Evolutionary conservation across 2,329 filamentous ascomycete genomes (phyloP), one percentile per base, ranked within the genome.

Genomic region (Aureobasidium subglaciale): DNA sequence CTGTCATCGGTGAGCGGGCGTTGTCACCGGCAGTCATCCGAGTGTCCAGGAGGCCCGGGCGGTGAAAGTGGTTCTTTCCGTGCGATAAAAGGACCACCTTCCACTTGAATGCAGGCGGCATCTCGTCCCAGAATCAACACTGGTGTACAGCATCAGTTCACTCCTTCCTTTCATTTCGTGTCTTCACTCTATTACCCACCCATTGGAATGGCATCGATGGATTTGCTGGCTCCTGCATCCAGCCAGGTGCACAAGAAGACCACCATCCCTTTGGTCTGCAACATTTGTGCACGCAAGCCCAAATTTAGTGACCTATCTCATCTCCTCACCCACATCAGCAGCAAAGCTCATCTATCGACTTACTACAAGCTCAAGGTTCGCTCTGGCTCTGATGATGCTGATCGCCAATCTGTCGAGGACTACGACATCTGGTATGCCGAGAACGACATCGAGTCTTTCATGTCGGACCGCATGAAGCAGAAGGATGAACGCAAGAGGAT

Each of bases 231-330:
- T 35, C 48, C 35, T 52, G 48, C 16, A 30, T 16, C 25, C 16
- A 52, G 18, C 15, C 50, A 42, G 37, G 37, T 29, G 50, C 50
- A 38, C 24, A 35, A n/a, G n/a, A 35, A 16, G n/a, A n/a, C n/a
- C n/a, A n/a, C n/a, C 20, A 27, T 54, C 58, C 83, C 87, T 56
- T 82, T 96, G 46, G 74, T 83, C 63, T 97, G 92, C 81, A 84
- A 79, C 65, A 85, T 96, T 62, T 97, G 92, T 68, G 86, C 87
- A 32, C 88, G 86, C 62, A 80, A 80, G 59, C 88, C 89, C 35
- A 81, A 73, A 27, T 96, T 96, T 73, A 95, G 90, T 56, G 92
- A 97, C 70, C 78, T 90, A 41, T 96, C 91, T 30, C 92, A 96
- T 70, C 77, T 96, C 34, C 81, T 97, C 66, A 97, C 92, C 11